phyloP scores from a whole-genome alignment of 2,329 filamentous ascomycete genomes.

The Neonectria neomacrospora region DNA sequence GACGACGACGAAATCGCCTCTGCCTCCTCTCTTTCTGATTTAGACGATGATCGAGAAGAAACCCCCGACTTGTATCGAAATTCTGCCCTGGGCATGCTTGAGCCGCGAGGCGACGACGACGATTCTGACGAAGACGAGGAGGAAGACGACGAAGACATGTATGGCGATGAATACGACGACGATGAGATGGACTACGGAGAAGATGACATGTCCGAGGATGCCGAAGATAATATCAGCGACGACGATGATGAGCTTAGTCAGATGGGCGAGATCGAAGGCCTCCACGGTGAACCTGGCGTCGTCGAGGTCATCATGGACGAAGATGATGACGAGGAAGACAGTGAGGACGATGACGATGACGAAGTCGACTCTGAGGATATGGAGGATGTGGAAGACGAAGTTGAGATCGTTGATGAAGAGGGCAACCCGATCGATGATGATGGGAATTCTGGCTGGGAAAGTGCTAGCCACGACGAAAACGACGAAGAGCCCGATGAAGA shows the following conservation, averaged over 20 bases:
- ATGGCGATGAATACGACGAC: conserved; percentile 88
- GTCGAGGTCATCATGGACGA: conserved; percentile 84
- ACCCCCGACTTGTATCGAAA: conserved; percentile 98
- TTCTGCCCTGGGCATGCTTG: conserved; percentile 93
- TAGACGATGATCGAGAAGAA: conserved; percentile 88
- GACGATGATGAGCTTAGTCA: conserved; percentile 85
- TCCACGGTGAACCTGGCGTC: conserved; percentile 70
- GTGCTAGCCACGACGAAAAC: conserved; percentile 67
- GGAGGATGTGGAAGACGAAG: conserved; percentile 64
- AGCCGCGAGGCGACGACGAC: conserved; percentile 82
- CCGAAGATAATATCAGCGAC: conserved; percentile 89
- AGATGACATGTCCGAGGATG: conserved; percentile 83
- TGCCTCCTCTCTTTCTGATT: conserved; percentile 87
- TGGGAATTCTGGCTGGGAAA: conserved; percentile 70
- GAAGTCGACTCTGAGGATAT: conserved; percentile 56
- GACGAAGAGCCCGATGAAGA: conserved; percentile 64
- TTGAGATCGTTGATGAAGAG: conserved; percentile 72
- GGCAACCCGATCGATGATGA: conserved; percentile 69
- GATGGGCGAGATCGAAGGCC: conserved; percentile 86
- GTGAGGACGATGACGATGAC: conserved; percentile 67
- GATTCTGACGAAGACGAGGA: conserved; percentile 81
- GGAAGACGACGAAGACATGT: conserved; percentile 89
- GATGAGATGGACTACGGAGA: conserved; percentile 93
- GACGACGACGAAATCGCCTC: conserved; percentile 92
- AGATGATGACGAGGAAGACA: conserved; percentile 73